Evolutionary conservation across 202 grass and related monocot species (phyloP).

Genomic region (Musa balbisiana): DNA sequence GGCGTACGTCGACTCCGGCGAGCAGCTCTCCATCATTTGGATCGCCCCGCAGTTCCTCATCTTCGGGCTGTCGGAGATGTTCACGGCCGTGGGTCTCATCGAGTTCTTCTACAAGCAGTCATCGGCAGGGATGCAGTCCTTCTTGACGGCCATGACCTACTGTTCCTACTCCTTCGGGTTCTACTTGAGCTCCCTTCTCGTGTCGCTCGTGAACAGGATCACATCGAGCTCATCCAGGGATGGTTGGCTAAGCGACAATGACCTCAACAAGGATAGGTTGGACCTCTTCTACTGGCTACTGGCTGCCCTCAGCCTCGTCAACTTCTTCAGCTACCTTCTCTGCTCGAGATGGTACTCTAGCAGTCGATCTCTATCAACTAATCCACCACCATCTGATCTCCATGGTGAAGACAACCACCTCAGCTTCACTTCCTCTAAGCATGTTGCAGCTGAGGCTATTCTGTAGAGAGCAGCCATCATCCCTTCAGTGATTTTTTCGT

Average conservation of each 20-base stretch:
- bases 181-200: constrained; percentile 17
- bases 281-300: constrained; percentile 21
- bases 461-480: neutral
- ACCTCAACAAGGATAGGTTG: constrained; percentile 19
- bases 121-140: neutral
- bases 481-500: neutral
- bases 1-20: neutral
- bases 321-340: constrained; percentile 11
- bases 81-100: constrained; percentile 86
- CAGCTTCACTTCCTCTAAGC: constrained; percentile 10
- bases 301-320: constrained; percentile 10
- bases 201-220: constrained; percentile 18
- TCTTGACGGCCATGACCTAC: constrained; percentile 22
- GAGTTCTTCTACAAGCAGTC: constrained; percentile 95
- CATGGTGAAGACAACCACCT: neutral
- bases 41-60: constrained; percentile 83
- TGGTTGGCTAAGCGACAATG: constrained; percentile 13
- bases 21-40: constrained; percentile 56
- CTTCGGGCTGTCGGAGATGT: constrained; percentile 91
- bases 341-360: constrained; percentile 11
- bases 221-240: constrained; percentile 5
- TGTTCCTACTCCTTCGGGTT: constrained; percentile 23
- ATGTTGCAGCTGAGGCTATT: constrained; percentile 1
- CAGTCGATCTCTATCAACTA: neutral
- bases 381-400: neutral